Conservation (phyloP, 2,329 filamentous ascomycete species). For the Camptophora hylomeconis region DNA sequence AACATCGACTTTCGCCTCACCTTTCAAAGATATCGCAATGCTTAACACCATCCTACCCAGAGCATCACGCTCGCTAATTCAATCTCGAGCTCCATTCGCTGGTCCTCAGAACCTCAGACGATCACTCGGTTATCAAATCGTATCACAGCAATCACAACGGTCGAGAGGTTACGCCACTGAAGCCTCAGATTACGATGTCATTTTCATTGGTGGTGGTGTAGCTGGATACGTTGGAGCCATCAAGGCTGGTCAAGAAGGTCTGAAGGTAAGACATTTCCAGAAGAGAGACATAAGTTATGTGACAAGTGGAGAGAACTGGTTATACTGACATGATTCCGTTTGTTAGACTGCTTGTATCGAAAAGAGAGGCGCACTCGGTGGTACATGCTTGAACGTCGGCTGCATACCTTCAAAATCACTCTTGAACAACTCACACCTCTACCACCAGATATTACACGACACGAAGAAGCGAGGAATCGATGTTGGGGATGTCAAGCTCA, state of each 20-base stretch:
- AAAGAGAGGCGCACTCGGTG: constrained; percentile 88
- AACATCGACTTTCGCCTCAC: no score
- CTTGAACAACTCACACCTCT: constrained; percentile 97
- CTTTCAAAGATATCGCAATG: no score
- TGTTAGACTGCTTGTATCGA: constrained; percentile 86
- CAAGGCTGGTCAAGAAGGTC: constrained; percentile 92
- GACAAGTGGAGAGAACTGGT: constrained; percentile 8
- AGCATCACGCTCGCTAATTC: no score
- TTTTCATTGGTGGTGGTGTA: constrained; percentile 96
- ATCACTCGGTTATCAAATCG: constrained; percentile 15
- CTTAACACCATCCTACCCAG: no score
- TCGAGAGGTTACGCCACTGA: constrained; percentile 16
- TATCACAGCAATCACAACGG: constrained; percentile 12
- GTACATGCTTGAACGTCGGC: constrained; percentile 96
- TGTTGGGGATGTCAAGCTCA: constrained; percentile 92
- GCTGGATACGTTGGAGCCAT: constrained; percentile 98
- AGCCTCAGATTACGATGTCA: constrained; percentile 83
- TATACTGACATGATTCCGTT: constrained; percentile 6
- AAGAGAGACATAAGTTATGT: no score
- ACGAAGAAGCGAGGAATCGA: constrained; percentile 95
- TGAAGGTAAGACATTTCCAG: constrained; percentile 83
- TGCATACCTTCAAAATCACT: constrained; percentile 99
- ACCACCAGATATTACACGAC: constrained; percentile 94
- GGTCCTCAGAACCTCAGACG: constrained; percentile 17
- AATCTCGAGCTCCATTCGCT: no score